phyloP scores from a whole-genome alignment of 768 basidiomycete genomes.

The Suillus subluteus region DNA sequence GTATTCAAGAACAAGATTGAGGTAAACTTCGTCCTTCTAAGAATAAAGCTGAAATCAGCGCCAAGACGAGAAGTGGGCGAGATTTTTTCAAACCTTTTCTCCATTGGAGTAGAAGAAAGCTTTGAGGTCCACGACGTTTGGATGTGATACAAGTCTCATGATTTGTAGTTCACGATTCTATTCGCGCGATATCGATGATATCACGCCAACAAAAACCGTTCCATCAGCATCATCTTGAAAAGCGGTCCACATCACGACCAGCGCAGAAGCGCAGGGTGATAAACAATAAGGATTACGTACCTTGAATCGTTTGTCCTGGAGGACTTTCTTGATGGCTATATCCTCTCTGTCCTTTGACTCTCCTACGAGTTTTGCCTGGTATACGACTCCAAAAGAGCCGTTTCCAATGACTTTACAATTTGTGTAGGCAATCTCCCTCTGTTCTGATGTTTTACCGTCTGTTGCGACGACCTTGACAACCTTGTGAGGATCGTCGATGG shows the following conservation, averaged over 20 bases:
- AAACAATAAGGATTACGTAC: conserved; percentile 47
- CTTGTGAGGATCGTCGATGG: conserved; percentile 95
- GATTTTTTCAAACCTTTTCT: conserved; percentile 77
- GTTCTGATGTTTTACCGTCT: conserved; percentile 91
- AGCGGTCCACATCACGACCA: background rate
- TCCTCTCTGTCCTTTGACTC: conserved; percentile 69
- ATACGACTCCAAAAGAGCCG: conserved; percentile 98
- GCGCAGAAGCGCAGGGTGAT: background rate
- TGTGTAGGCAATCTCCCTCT: conserved; percentile 89
- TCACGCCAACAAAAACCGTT: background rate
- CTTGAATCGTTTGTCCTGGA: conserved; percentile 99
- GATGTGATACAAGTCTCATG: conserved; percentile 95
- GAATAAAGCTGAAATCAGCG: conserved; percentile 13
- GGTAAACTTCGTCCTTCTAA: conserved; percentile 99
- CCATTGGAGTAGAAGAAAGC: conserved; percentile 99
- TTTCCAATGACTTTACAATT: conserved; percentile 99
- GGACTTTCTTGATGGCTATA: conserved; percentile 99
- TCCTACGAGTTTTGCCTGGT: conserved; percentile 86
- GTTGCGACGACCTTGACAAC: conserved; percentile 94
- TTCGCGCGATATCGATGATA: conserved; percentile 9
- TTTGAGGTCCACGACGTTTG: conserved; percentile 96
- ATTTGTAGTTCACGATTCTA: conserved; percentile 99
- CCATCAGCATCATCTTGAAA: conserved; percentile 19
- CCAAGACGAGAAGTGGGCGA: conserved; percentile 12
- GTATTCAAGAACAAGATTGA: conserved; percentile 98